phyloP scores from a whole-genome alignment of 2,329 filamentous ascomycete species.

The Calonectria hawksworthii region DNA sequence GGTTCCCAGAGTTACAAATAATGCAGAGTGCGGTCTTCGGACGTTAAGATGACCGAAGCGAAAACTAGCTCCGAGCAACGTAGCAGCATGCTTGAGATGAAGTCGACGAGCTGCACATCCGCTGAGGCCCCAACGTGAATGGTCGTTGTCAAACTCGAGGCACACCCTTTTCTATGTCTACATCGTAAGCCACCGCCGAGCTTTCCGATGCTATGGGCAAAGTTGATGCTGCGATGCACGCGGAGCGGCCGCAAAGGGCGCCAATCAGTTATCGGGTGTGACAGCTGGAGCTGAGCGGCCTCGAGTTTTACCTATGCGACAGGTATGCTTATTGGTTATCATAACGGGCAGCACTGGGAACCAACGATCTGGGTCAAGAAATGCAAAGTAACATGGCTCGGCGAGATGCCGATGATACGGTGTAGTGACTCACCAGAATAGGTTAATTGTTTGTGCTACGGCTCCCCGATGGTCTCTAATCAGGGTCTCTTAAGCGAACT shows the following conservation, averaged over 20 bases:
- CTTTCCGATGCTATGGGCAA: constrained; percentile 31
- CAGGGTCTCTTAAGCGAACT: not conserved
- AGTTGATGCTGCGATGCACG: constrained; percentile 17
- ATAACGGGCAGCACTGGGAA: not conserved
- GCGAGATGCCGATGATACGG: not conserved
- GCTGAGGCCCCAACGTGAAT: not conserved
- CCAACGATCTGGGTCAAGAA: constrained; percentile 18
- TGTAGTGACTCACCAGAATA: not conserved
- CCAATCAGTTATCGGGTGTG: constrained; percentile 14
- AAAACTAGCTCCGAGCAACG: not conserved
- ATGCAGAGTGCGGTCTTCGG: not conserved
- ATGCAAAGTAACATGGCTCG: constrained; percentile 6
- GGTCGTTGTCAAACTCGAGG: not conserved
- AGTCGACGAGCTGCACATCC: not conserved
- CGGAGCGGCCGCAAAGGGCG: constrained; percentile 17
- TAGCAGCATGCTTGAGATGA: not conserved
- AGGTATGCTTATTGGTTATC: not conserved
- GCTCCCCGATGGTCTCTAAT: not conserved
- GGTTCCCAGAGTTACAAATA: not conserved
- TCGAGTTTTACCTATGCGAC: not conserved
- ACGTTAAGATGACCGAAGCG: not conserved
- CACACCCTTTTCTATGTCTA: constrained; percentile 15
- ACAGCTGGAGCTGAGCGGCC: constrained; percentile 16
- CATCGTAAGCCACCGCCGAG: constrained; percentile 36
- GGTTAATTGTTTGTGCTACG: not conserved